phyloP scores from a whole-genome alignment of 2,329 filamentous ascomycete genomes.

The Bipolaris cookei region DNA sequence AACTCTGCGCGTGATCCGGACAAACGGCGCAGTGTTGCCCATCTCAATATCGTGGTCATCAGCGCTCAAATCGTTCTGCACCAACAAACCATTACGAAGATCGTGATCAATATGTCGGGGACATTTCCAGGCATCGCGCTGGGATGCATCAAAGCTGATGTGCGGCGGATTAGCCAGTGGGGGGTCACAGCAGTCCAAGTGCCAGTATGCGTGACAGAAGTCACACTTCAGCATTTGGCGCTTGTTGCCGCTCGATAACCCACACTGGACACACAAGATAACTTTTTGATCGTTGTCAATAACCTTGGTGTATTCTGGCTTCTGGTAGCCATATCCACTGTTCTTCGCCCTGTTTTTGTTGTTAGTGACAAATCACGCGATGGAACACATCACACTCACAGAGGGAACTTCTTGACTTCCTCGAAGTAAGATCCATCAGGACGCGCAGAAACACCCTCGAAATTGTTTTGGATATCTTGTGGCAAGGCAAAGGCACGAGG shows the following conservation, averaged over 20 bases:
- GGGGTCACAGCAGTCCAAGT: constrained; percentile 89
- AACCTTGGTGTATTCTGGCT: constrained; percentile 63
- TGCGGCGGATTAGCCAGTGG: constrained; percentile 80
- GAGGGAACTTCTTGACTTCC: constrained; percentile 58
- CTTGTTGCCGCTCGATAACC: constrained; percentile 66
- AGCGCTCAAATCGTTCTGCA: constrained; percentile 44
- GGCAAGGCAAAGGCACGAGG: constrained; percentile 76
- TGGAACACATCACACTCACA: constrained; percentile 60
- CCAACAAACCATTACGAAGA: constrained; percentile 53
- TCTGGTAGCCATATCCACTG: constrained; percentile 51
- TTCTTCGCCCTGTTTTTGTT: constrained; percentile 43
- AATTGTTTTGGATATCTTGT: constrained; percentile 72
- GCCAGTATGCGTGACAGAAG: constrained; percentile 81
- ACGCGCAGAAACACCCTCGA: constrained; percentile 78
- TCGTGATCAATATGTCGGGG: constrained; percentile 84
- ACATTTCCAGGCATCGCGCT: constrained; percentile 81
- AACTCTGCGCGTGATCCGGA: constrained; percentile 50
- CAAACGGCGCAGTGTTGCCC: constrained; percentile 33
- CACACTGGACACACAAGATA: constrained; percentile 79
- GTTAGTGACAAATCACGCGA: constrained; percentile 39
- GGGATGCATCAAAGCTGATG: constrained; percentile 54
- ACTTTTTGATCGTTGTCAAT: constrained; percentile 74
- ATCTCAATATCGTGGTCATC: constrained; percentile 38
- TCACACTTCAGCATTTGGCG: constrained; percentile 86
- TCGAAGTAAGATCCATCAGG: constrained; percentile 83